These are phyloP conservation scores for Phellopilus nigrolimitatus DNA, from an alignment of 1,284 basidiomycete genomes.

Conservation along the genomic window DNA sequence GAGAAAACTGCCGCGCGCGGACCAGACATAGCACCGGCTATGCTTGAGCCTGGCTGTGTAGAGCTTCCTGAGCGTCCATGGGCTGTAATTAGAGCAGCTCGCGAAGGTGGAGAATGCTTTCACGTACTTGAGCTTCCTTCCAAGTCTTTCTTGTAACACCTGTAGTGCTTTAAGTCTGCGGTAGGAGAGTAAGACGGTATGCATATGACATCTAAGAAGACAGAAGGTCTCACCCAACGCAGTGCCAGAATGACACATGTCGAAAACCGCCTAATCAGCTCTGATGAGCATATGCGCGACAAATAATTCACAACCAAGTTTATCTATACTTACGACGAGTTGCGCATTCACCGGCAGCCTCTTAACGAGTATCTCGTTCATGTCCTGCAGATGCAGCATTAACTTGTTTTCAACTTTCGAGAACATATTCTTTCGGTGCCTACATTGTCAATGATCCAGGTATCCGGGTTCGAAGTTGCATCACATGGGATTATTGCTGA, in stretches of 20 bases:
- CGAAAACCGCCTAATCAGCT: constrained; percentile 10
- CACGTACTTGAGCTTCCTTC: neutral
- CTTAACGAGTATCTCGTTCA: constrained; percentile 12
- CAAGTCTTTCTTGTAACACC: neutral
- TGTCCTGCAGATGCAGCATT: neutral
- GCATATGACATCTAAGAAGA: neutral
- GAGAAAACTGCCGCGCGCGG: neutral
- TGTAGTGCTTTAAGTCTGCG: constrained; percentile 12
- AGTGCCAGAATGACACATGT: constrained; percentile 18
- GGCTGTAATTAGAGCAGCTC: too few species aligned
- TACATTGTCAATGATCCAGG: constrained; percentile 14
- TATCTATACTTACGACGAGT: constrained; percentile 4
- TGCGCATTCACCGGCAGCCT: constrained; percentile 6
- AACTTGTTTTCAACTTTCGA: neutral
- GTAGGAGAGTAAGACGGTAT: neutral
- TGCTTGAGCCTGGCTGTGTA: too few species aligned
- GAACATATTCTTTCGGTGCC: too few species aligned
- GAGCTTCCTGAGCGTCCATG: too few species aligned
- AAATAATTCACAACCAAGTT: too few species aligned
- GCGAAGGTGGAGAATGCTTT: neutral
- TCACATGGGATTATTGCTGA: constrained; percentile 15
- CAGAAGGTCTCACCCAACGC: constrained; percentile 10
- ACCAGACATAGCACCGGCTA: too few species aligned
- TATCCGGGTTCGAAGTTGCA: constrained; percentile 8
- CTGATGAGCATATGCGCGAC: too few species aligned